Base-by-base conservation (phyloP, 148 eudicot species). In the Rhododendron ovatum region DNA sequence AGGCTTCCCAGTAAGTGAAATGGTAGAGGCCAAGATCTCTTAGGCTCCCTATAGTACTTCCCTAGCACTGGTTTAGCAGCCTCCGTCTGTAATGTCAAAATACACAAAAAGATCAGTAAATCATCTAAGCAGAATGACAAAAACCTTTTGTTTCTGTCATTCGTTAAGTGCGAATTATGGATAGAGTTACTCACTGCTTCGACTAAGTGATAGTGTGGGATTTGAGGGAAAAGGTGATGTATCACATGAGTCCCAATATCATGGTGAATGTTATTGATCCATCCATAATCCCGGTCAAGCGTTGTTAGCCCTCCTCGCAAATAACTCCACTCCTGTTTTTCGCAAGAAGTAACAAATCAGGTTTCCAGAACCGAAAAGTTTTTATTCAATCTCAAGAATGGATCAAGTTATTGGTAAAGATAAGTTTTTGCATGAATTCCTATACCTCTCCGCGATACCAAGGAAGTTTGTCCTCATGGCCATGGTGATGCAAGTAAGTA, bases 401-500 rank as follows among this genome's bases (percentile, higher is more conserved):
- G 81, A 78, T 43, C 18, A 11, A 78, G 28, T 43, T 24, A 78
- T 78, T 0, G 18, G 81, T 78, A 43, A 43, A 45, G 81, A 45
- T 26, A 78, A 43, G 26, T 43, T 75, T 37, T 33, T 33, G 77
- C 77, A 7, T 33, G 57, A 24, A 15, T 22, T 65, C 74, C 73
- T 59, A 17, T 87, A 90, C 90, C 92, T 89, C 59, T 35, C 92
- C 92, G 22, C 92, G 92, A 51, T 90, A 90, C 92, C 92, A 90
- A 20, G 92, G 92, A 69, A 90, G 89, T 82, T 88, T 90, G 26
- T 90, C 89, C 26, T 90, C 90, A 10, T 90, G 90, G 26, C 92
- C 90, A 87, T 90, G 92, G 88, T 90, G 92, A 69, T 90, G 92
- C 88, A 90, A 85, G 88, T 90, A 90, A 43, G 92, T 90, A 50